Conservation (phyloP, 176 grass and related monocot species). For the Musa troglodytarum region DNA sequence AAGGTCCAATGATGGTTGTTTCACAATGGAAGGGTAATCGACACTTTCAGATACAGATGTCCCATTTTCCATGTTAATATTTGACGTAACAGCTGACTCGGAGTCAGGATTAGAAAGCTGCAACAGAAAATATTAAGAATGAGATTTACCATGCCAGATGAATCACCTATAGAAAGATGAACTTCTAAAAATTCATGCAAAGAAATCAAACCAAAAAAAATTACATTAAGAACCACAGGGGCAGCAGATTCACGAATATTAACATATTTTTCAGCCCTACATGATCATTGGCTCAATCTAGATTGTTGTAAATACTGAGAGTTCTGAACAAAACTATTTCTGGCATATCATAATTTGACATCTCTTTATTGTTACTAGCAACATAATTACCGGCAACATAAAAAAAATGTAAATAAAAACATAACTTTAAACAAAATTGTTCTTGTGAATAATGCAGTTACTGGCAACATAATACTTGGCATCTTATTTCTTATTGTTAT, state of each 20-base stretch:
- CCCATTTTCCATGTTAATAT: constrained; percentile 34
- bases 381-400: neutral
- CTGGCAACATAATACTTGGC: neutral
- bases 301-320: neutral
- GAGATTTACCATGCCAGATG: neutral
- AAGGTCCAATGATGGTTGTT: constrained; percentile 56
- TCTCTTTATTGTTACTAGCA: too few relatives aligned
- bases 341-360: neutral
- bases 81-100: constrained; percentile 28
- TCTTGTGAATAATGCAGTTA: neutral
- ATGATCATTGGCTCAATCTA: neutral
- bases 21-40: constrained; percentile 35
- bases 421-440: too few relatives aligned
- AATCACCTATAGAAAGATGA: neutral
- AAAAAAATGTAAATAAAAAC: too few relatives aligned
- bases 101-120: constrained; percentile 36
- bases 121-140: constrained; percentile 11
- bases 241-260: neutral
- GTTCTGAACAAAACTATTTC: neutral
- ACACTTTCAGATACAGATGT: constrained; percentile 30
- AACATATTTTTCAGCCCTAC: neutral
- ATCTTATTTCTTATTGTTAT: too few relatives aligned
- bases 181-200: neutral
- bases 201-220: neutral
- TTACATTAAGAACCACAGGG: neutral